A percentile compares a stretch with the other conserved stretches of the same genome.
These are phyloP conservation scores for Reticulascus tulasneorum DNA, from an alignment of 2,329 filamentous ascomycete genomes.

Conservation along the genomic window DNA sequence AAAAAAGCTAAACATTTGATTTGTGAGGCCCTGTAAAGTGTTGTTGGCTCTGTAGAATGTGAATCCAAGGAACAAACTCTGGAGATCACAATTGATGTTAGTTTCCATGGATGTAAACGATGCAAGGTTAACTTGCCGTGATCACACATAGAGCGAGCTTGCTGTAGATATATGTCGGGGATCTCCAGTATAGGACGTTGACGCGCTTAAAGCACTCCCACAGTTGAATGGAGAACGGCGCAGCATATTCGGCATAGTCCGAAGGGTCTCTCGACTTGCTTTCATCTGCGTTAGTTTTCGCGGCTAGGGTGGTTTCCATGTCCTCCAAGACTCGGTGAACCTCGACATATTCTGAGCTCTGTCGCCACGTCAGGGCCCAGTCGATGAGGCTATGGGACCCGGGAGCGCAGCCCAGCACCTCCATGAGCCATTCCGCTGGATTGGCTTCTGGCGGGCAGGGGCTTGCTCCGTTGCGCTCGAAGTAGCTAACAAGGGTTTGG, in stretches of 20 bases:
- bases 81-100: not conserved
- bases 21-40: slow-evolving; percentile 59
- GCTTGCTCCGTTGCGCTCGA: slow-evolving; percentile 42
- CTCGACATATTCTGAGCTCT: slow-evolving; percentile 32
- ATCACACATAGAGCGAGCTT: slow-evolving; percentile 57
- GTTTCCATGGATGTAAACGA: not conserved
- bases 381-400: slow-evolving; percentile 43
- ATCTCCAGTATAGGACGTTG: slow-evolving; percentile 77
- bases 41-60: slow-evolving; percentile 56
- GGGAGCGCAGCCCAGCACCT: slow-evolving; percentile 27
- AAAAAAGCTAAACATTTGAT: slow-evolving; percentile 64
- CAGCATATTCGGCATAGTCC: too few relatives aligned
- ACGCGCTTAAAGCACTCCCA: slow-evolving; percentile 58
- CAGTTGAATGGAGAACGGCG: slow-evolving; percentile 59
- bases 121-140: slow-evolving; percentile 12
- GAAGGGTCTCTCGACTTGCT: too few relatives aligned
- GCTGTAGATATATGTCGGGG: slow-evolving; percentile 69
- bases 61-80: slow-evolving; percentile 60
- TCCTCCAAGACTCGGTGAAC: too few relatives aligned
- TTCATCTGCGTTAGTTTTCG: too few relatives aligned
- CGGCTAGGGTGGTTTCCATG: too few relatives aligned
- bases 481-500: slow-evolving; percentile 44
- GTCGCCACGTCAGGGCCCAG: slow-evolving; percentile 42
- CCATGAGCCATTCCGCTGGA: slow-evolving; percentile 47
- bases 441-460: slow-evolving; percentile 46